These are phyloP conservation scores for Fagopyrum homotropicum DNA, from an alignment of 148 eudicot species.

Conservation along the genomic window DNA sequence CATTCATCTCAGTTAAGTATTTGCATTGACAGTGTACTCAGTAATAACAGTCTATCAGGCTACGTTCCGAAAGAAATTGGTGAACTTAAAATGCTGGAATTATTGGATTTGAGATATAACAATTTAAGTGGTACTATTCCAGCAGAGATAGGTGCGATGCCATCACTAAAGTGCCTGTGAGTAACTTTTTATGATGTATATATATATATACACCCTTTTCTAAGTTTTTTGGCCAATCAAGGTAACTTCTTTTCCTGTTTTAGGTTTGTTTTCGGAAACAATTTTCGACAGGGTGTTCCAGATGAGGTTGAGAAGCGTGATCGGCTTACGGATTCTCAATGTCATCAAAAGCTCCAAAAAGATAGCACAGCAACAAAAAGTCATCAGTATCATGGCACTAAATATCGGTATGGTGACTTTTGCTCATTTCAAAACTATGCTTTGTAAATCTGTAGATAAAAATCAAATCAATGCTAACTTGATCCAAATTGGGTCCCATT, in stretches of 20 bases:
- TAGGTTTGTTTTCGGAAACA: slow-evolving; percentile 33
- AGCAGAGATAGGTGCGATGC: slow-evolving; percentile 34
- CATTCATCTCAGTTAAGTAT: slow-evolving; percentile 17
- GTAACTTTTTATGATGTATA: slow-evolving; percentile 15
- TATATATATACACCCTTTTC: background rate
- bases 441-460: background rate
- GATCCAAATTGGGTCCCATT: background rate
- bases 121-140: slow-evolving; percentile 36
- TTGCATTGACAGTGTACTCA: slow-evolving; percentile 31
- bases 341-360: slow-evolving; percentile 15
- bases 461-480: background rate
- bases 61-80: slow-evolving; percentile 40
- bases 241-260: slow-evolving; percentile 7
- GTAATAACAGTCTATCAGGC: slow-evolving; percentile 39
- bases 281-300: slow-evolving; percentile 16
- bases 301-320: slow-evolving; percentile 16
- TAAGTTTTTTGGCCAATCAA: background rate
- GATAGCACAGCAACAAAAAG: background rate
- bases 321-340: slow-evolving; percentile 18
- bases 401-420: slow-evolving; percentile 19
- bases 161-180: slow-evolving; percentile 42
- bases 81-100: slow-evolving; percentile 37
- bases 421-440: background rate
- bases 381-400: slow-evolving; percentile 3
- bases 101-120: slow-evolving; percentile 39